Percentiles rank a stretch among this genome's conserved stretches.
Conservation (phyloP, 345 rosid species). For the Melastoma malabathricum region DNA sequence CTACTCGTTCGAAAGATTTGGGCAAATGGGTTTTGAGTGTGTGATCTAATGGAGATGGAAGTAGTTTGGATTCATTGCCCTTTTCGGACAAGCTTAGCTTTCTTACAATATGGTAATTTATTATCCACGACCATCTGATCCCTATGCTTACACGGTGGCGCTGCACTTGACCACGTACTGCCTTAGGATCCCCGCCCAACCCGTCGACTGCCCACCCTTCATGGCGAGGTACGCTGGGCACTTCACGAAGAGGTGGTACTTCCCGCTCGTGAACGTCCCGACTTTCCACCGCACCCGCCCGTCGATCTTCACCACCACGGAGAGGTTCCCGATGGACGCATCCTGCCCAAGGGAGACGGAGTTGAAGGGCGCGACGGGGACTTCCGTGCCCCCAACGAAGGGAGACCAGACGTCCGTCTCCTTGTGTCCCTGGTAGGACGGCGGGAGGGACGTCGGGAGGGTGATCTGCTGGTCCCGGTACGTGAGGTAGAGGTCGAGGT, state of each 20-base stretch:
- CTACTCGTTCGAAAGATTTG: no score
- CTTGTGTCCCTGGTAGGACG: constrained; percentile 24
- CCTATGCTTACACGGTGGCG: constrained; percentile 5
- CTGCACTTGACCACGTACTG: constrained; percentile 15
- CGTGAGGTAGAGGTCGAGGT: constrained; percentile 24
- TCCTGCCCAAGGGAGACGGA: constrained; percentile 13
- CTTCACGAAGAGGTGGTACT: constrained; percentile 19
- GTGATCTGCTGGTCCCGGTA: constrained; percentile 30
- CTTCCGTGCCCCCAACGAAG: constrained; percentile 18
- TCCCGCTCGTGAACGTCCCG: constrained; percentile 15
- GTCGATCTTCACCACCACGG: constrained; percentile 12
- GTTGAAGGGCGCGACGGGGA: constrained; percentile 29
- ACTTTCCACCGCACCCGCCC: constrained; percentile 23
- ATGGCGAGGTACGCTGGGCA: constrained; percentile 20
- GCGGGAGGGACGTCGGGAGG: constrained; percentile 11
- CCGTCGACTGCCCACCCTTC: constrained; percentile 9
- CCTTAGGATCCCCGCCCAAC: not conserved
- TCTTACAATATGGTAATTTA: no score
- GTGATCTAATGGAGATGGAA: no score
- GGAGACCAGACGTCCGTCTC: constrained; percentile 38
- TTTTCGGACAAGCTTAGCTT: no score
- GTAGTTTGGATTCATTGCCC: no score
- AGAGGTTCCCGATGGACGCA: constrained; percentile 11
- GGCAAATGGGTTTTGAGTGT: no score
- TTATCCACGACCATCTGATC: no score